Conservation (phyloP, 768 basidiomycete species). For the Mrakia hoshinonis region DNA sequence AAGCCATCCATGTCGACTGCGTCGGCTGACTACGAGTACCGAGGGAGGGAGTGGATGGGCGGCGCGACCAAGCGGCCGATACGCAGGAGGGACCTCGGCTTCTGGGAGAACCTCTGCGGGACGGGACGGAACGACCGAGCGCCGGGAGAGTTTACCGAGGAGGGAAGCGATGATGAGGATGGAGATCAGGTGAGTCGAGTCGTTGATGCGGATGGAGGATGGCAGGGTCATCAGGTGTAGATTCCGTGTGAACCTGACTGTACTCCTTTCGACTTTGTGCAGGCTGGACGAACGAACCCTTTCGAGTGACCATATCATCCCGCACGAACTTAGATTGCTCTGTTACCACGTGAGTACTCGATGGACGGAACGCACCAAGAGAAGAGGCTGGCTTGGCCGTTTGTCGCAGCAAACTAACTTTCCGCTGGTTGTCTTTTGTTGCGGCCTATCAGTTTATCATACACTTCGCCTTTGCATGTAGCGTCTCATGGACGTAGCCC, state of each 20-base stretch:
- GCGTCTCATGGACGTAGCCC: too few relatives aligned
- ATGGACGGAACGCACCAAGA: too few relatives aligned
- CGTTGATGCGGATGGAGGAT: not conserved
- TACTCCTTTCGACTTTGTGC: not conserved
- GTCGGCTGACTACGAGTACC: not conserved
- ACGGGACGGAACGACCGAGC: conserved; percentile 9
- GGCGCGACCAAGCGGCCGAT: not conserved
- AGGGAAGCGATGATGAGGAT: conserved; percentile 11
- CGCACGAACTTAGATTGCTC: too few relatives aligned
- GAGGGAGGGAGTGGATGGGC: conserved; percentile 6
- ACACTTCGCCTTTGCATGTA: too few relatives aligned
- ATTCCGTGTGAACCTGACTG: not conserved
- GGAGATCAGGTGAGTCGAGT: not conserved
- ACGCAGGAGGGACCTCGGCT: conserved; percentile 4
- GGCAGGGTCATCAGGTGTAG: not conserved
- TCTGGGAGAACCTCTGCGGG: conserved; percentile 24
- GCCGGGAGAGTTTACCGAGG: conserved; percentile 5
- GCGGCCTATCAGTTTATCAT: too few relatives aligned
- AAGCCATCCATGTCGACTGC: not conserved
- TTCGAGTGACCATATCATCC: not conserved
- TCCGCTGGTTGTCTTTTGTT: too few relatives aligned
- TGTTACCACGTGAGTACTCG: too few relatives aligned
- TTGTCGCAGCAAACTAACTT: too few relatives aligned
- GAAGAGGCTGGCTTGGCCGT: too few relatives aligned
- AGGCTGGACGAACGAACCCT: conserved; percentile 22